Percentiles rank a stretch among this genome's conserved stretches.
These are phyloP conservation scores for Paspalum notatum DNA, from an alignment of 176 grass and related monocot species.

Conservation along the genomic window DNA sequence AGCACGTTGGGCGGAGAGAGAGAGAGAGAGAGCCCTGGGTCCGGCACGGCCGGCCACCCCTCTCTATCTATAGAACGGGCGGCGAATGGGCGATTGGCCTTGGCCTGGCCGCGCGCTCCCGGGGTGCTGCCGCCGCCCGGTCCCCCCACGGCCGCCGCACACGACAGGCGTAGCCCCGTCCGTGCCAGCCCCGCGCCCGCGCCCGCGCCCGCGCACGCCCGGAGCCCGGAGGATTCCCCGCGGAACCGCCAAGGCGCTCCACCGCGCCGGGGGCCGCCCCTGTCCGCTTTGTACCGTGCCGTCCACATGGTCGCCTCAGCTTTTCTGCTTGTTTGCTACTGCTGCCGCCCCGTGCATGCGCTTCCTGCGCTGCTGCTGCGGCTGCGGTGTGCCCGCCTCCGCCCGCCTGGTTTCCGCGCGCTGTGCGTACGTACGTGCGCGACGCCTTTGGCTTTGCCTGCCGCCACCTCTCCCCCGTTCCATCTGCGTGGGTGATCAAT, in stretches of 20 bases:
- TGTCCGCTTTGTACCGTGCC: constrained; percentile 36
- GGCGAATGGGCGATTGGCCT: too few relatives aligned
- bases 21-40: background rate
- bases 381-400: too few relatives aligned
- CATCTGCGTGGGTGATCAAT: too few relatives aligned
- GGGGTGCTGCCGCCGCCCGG: background rate
- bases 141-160: background rate
- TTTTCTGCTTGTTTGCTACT: background rate
- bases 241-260: constrained; percentile 3
- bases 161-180: too few relatives aligned
- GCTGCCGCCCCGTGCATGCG: too few relatives aligned
- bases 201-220: background rate
- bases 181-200: background rate
- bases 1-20: background rate
- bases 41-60: background rate
- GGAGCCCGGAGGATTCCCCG: constrained; percentile 3
- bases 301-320: constrained; percentile 12
- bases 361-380: too few relatives aligned
- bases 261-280: background rate
- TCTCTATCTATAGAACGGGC: too few relatives aligned
- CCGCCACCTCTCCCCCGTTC: too few relatives aligned
- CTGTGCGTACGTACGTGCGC: too few relatives aligned
- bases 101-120: background rate
- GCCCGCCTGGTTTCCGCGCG: too few relatives aligned
- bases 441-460: background rate